A percentile compares a stretch with the other conserved stretches of the same genome.
These are phyloP conservation scores for Kregervanrija pseudodelftensis DNA, from an alignment of 805 yeast genomes.

Conservation along the genomic window DNA sequence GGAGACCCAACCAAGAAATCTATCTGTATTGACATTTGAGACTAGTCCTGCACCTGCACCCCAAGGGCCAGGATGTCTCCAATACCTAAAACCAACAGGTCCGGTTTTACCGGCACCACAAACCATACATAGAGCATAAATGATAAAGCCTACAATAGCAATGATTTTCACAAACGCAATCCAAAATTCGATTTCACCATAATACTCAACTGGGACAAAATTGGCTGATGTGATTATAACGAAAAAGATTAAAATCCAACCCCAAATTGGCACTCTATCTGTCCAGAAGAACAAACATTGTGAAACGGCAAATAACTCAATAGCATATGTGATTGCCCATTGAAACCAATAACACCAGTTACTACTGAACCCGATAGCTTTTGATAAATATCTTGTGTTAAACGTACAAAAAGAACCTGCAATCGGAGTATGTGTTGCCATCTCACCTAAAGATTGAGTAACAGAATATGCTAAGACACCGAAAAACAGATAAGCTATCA, in stretches of 20 bases:
- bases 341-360: conserved; percentile 72
- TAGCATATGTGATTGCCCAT: conserved; percentile 69
- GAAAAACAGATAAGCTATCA: conserved; percentile 58
- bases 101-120: conserved; percentile 65
- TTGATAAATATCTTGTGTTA: conserved; percentile 60
- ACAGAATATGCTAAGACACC: conserved; percentile 57
- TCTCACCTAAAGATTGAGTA: conserved; percentile 67
- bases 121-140: conserved; percentile 62
- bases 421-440: conserved; percentile 71
- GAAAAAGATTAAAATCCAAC: conserved; percentile 64
- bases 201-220: conserved; percentile 58
- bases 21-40: conserved; percentile 40
- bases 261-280: conserved; percentile 57
- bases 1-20: conserved; percentile 61
- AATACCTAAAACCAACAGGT: conserved; percentile 69
- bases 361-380: conserved; percentile 64
- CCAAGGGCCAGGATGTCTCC: conserved; percentile 75
- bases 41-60: conserved; percentile 47
- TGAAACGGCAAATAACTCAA: conserved; percentile 65
- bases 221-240: conserved; percentile 45
- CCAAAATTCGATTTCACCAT: conserved; percentile 75
- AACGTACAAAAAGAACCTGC: conserved; percentile 63
- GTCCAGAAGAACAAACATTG: conserved; percentile 64
- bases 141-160: conserved; percentile 60
- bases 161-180: conserved; percentile 56